These are phyloP conservation scores for Podaxis carcinomalis DNA, from an alignment of 768 basidiomycete genomes.

Conservation along the genomic window DNA sequence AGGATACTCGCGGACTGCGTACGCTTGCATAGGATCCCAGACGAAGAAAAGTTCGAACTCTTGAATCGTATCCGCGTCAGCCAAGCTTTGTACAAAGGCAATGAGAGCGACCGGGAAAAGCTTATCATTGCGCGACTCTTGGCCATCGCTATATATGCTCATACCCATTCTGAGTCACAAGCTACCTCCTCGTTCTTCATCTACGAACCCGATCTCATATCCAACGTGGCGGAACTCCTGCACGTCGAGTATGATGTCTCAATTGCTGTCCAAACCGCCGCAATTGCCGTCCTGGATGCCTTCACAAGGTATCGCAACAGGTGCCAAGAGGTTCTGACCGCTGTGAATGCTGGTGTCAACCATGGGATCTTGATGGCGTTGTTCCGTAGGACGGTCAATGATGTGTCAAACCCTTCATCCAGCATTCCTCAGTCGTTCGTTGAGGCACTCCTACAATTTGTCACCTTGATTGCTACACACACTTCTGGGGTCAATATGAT, in stretches of 20 bases:
- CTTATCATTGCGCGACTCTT: slow-evolving; percentile 78
- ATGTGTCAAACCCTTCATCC: slow-evolving; percentile 64
- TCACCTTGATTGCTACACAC: slow-evolving; percentile 84
- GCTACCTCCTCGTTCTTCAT: slow-evolving; percentile 83
- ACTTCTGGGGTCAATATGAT: slow-evolving; percentile 89
- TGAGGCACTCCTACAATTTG: slow-evolving; percentile 81
- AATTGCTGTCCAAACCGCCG: slow-evolving; percentile 72
- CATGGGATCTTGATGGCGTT: slow-evolving; percentile 93
- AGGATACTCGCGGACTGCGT: slow-evolving; percentile 72
- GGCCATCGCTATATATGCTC: slow-evolving; percentile 88
- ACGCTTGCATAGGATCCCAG: slow-evolving; percentile 64
- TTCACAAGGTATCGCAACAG: slow-evolving; percentile 80
- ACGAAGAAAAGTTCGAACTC: slow-evolving; percentile 83
- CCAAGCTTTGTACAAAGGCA: slow-evolving; percentile 56
- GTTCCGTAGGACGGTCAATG: slow-evolving; percentile 74
- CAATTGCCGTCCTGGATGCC: slow-evolving; percentile 87
- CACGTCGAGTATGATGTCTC: slow-evolving; percentile 75
- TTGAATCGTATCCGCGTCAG: slow-evolving; percentile 82
- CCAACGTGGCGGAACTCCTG: slow-evolving; percentile 84
- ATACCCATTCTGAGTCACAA: slow-evolving; percentile 76
- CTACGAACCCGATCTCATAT: slow-evolving; percentile 90
- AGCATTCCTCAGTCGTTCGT: slow-evolving; percentile 69
- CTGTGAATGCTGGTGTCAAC: slow-evolving; percentile 92
- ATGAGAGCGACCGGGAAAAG: slow-evolving; percentile 67
- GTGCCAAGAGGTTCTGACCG: slow-evolving; percentile 81